These are phyloP conservation scores for Pachysandra terminalis DNA, from an alignment of 164 flowering plant species.

Conservation along the genomic window DNA sequence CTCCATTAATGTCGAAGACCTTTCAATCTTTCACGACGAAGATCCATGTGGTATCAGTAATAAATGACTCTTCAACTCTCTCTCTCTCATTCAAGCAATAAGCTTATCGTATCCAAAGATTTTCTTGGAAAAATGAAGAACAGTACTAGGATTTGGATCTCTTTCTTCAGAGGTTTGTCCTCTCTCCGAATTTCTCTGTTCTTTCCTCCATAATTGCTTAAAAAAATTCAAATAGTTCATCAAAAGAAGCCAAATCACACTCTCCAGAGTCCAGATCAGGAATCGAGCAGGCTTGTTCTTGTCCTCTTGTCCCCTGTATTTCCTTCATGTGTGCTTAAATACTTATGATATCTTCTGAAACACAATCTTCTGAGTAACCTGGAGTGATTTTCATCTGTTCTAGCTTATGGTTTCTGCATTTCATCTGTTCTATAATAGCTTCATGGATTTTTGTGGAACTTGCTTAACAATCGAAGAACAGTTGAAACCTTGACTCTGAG, in stretches of 20 bases:
- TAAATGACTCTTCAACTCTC: neutral
- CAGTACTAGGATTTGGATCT: neutral
- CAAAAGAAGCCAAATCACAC: neutral
- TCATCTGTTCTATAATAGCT: constrained; percentile 1
- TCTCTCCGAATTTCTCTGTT: neutral
- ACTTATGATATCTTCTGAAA: neutral
- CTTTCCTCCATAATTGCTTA: neutral
- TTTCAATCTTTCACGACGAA: neutral
- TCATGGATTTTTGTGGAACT: constrained; percentile 2
- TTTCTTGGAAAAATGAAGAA: neutral
- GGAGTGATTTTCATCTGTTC: neutral
- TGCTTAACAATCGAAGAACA: neutral
- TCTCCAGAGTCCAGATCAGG: neutral
- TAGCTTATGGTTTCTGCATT: neutral
- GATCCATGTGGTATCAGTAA: neutral
- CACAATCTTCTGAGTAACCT: neutral
- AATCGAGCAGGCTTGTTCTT: neutral
- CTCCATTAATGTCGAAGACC: constrained; percentile 11
- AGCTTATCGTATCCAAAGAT: neutral
- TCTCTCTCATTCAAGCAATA: constrained; percentile 11
- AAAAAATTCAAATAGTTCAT: neutral
- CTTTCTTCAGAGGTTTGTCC: constrained; percentile 1
- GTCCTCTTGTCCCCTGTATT: neutral
- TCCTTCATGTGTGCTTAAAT: constrained; percentile 2
- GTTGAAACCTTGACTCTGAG: neutral